phyloP scores from a whole-genome alignment of 192 early-diverging fungal genomes.

The Coemansia pectinata region DNA sequence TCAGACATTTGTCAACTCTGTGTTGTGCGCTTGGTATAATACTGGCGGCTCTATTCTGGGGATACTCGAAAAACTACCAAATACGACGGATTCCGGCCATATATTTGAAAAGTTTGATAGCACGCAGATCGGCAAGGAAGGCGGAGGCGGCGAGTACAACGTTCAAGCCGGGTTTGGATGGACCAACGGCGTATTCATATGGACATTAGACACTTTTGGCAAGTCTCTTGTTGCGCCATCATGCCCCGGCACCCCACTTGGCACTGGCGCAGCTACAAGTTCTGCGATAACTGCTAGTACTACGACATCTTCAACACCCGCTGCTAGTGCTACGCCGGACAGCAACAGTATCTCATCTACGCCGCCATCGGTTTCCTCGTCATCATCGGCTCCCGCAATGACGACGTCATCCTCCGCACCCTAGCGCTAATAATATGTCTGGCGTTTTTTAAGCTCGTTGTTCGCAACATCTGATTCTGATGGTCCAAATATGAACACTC shows the following conservation, averaged over 20 bases:
- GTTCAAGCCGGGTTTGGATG: conserved; percentile 77
- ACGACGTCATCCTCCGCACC: neutral
- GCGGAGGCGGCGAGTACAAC: conserved; percentile 70
- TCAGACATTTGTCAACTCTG: conserved; percentile 57
- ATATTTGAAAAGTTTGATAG: conserved; percentile 79
- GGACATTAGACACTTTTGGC: conserved; percentile 59
- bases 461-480: neutral
- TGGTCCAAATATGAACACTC: neutral
- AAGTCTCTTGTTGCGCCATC: conserved; percentile 17
- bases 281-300: neutral
- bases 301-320: neutral
- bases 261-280: neutral
- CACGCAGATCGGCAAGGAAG: conserved; percentile 48
- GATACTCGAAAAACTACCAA: conserved; percentile 41
- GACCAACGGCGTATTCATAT: conserved; percentile 74
- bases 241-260: conserved; percentile 17
- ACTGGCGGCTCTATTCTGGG: conserved; percentile 65
- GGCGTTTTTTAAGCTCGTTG: neutral
- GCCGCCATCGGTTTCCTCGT: neutral
- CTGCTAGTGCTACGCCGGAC: neutral
- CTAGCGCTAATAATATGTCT: neutral
- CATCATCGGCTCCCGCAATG: neutral
- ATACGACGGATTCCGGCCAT: conserved; percentile 59
- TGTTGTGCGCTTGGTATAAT: conserved; percentile 69
- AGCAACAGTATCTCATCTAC: neutral